Base-by-base conservation (phyloP, 768 basidiomycete genomes). In the Pseudohyphozyma bogoriensis region DNA sequence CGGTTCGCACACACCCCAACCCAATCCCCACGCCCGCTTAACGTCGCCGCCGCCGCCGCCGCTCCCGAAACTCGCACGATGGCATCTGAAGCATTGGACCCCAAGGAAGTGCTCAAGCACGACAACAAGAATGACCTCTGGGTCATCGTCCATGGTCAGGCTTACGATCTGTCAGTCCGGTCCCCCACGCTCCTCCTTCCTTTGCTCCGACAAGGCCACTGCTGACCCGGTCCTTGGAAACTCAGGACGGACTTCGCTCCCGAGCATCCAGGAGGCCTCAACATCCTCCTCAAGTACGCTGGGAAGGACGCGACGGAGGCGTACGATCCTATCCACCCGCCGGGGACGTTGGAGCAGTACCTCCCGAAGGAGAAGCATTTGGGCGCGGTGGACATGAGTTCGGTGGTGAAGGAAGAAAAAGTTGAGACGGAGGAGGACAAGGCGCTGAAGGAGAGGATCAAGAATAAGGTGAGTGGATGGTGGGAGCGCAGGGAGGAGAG, bases 221-320 rank as follows among this genome's bases (percentile, higher is more conserved):
- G 42, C 57, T 50, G 22, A 26, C 50, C 3, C n/a, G n/a, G n/a
- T n/a, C n/a, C n/a, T n/a, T n/a, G n/a, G n/a, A n/a, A n/a, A 0
- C 31, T 9, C 12, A 37, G 20, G 24, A n/a, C 50, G 22, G 50
- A 56, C 35, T 59, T 63, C 6, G 55, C 60, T 24, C 64, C 64
- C 20, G 61, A 63, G 51, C 66, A 68, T 44, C 64, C 67, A 10
- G 90, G 92, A 24, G 92, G 92, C 3, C 76, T 83, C 22, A 79
- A 80, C 58, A 85, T 89, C 69, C 87, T 96, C 62, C 70, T 93
- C 24, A 84, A 82, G 69, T 87, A 89, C 68, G 90, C 82, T 12
- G 92, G 92, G 12, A 80, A 79, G 62, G 91, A 93, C 85, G 83
- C 69, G 60, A 77, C 68, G 68, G 72, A 58, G 69, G 70, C 55